phyloP scores from a whole-genome alignment of 1,284 basidiomycete species.

The Pascua sp. region DNA sequence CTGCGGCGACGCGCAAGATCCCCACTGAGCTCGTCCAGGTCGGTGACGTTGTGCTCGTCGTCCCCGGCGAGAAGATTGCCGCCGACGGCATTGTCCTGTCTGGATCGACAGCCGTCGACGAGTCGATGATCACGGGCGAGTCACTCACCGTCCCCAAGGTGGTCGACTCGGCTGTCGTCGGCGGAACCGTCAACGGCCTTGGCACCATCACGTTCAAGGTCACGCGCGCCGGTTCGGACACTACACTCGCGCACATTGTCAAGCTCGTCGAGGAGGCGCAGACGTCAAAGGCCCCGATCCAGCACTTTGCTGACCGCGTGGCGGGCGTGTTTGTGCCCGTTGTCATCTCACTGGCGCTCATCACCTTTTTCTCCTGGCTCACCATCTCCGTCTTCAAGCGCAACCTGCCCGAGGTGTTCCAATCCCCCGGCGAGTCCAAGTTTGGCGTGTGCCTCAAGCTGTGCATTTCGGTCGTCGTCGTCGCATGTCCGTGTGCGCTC shows the following conservation, averaged over 20 bases:
- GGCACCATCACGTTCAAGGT: conserved; percentile 96
- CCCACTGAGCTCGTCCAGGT: conserved; percentile 93
- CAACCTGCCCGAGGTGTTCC: conserved; percentile 76
- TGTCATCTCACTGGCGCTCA: conserved; percentile 73
- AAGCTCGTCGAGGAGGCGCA: conserved; percentile 96
- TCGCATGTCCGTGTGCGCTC: conserved; percentile 96
- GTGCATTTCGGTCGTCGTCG: conserved; percentile 96
- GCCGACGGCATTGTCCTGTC: conserved; percentile 87
- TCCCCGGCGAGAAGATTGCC: conserved; percentile 94
- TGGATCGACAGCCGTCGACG: conserved; percentile 86
- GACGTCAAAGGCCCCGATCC: conserved; percentile 95
- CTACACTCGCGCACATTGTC: conserved; percentile 93
- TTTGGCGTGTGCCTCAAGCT: conserved; percentile 92
- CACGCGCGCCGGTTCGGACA: conserved; percentile 91
- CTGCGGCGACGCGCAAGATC: conserved; percentile 76
- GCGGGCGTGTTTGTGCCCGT: conserved; percentile 94
- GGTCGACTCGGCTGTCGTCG: conserved; percentile 78
- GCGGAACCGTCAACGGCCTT: conserved; percentile 93
- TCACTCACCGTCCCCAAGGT: conserved; percentile 85
- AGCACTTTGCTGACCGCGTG: conserved; percentile 90
- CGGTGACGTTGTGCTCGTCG: conserved; percentile 87
- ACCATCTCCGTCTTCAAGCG: conserved; percentile 64
- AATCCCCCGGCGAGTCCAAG: conserved; percentile 73
- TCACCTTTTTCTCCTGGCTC: conserved; percentile 87
- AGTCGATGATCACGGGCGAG: conserved; percentile 96